Percentiles rank a stretch among this genome's conserved stretches.
phyloP scores from a whole-genome alignment of 1,284 basidiomycete genomes.

The Cutaneotrichosporon sp. region DNA sequence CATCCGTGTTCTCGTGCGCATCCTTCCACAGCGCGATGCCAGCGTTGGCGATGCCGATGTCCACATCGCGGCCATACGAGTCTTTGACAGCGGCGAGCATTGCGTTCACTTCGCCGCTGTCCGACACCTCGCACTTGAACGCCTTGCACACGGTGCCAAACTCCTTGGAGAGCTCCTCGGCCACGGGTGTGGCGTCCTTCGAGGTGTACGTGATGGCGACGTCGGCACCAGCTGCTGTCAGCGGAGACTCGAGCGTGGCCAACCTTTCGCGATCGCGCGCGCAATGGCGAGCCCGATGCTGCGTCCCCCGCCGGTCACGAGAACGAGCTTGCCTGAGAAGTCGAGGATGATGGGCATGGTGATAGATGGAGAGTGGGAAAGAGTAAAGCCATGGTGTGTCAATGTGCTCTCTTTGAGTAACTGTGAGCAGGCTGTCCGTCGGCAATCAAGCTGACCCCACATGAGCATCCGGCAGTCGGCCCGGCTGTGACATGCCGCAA shows the following conservation, averaged over 20 bases:
- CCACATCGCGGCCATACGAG: conserved; percentile 11
- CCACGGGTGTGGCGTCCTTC: conserved; percentile 28
- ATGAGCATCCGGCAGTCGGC: no score
- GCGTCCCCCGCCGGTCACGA: conserved; percentile 40
- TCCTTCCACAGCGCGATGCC: conserved; percentile 50
- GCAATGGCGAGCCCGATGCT: conserved; percentile 41
- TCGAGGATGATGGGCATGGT: conserved; percentile 29
- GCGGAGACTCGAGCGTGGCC: background rate
- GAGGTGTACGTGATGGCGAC: conserved; percentile 50
- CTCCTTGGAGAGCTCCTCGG: conserved; percentile 20
- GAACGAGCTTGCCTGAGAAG: conserved; percentile 35
- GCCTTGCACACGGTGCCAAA: conserved; percentile 16
- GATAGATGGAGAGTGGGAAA: background rate
- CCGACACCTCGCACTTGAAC: conserved; percentile 44
- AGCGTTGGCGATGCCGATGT: conserved; percentile 37
- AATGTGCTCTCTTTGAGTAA: no score
- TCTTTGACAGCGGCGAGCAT: conserved; percentile 11
- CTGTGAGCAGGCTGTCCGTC: no score
- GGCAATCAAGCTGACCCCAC: no score
- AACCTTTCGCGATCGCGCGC: conserved; percentile 22
- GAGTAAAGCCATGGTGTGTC: background rate
- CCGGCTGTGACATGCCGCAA: no score
- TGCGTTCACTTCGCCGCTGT: conserved; percentile 36
- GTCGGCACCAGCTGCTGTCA: conserved; percentile 36
- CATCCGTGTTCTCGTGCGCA: conserved; percentile 45